phyloP scores from a whole-genome alignment of 768 basidiomycete genomes.

The Suillus occidentalis region DNA sequence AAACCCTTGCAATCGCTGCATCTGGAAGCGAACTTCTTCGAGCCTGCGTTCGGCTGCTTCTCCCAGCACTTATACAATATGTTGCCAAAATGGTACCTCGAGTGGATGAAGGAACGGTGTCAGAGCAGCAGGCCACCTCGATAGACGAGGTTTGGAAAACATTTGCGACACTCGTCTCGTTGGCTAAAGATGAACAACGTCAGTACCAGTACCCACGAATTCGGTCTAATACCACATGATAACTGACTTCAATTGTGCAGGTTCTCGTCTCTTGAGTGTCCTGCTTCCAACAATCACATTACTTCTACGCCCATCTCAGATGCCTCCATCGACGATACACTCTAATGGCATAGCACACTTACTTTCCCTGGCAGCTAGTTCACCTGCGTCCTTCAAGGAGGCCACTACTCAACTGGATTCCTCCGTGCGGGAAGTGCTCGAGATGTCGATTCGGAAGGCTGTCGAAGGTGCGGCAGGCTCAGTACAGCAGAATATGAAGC shows the following conservation, averaged over 20 bases:
- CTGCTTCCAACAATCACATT: conserved; percentile 75
- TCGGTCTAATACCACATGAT: neutral
- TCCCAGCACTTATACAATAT: conserved; percentile 83
- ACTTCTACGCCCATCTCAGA: conserved; percentile 56
- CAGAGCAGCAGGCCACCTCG: conserved; percentile 58
- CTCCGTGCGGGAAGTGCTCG: conserved; percentile 59
- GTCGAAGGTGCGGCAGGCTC: conserved; percentile 48
- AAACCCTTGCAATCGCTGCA: conserved; percentile 77
- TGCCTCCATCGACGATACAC: conserved; percentile 46
- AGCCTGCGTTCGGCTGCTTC: conserved; percentile 66
- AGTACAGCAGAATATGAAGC: conserved; percentile 48
- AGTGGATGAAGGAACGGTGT: conserved; percentile 55
- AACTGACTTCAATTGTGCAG: conserved; percentile 38
- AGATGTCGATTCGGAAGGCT: conserved; percentile 75
- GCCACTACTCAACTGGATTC: conserved; percentile 69
- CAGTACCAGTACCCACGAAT: conserved; percentile 38
- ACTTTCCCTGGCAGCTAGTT: conserved; percentile 66
- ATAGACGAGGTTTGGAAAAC: conserved; percentile 83
- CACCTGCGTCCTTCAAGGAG: conserved; percentile 82
- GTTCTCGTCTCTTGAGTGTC: conserved; percentile 64
- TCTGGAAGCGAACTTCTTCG: conserved; percentile 66
- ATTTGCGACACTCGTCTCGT: conserved; percentile 61
- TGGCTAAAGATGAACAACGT: conserved; percentile 63
- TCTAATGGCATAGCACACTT: conserved; percentile 65
- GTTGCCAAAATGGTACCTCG: conserved; percentile 66